A percentile compares a stretch with the other conserved stretches of the same genome.
These are phyloP conservation scores for Vaccinium vitisidaea DNA, from an alignment of 148 eudicot genomes.

Conservation along the genomic window DNA sequence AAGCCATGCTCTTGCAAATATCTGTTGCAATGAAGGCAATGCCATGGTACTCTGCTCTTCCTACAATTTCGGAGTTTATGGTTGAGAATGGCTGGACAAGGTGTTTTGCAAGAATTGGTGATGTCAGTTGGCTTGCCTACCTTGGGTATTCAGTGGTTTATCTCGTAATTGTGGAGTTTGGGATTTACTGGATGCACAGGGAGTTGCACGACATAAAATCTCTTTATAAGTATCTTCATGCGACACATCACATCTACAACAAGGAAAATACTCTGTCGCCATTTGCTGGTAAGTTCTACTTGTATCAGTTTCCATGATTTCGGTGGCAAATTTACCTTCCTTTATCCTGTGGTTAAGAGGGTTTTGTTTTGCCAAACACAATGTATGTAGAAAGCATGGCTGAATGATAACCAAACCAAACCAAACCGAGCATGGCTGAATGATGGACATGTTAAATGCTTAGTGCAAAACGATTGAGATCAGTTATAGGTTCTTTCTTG, in stretches of 20 bases:
- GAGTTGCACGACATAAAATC: conserved; percentile 84
- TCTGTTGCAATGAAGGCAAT: conserved; percentile 84
- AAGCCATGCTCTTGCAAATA: conserved; percentile 79
- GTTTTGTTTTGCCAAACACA: neutral
- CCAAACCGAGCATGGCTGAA: neutral
- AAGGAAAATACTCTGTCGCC: conserved; percentile 97
- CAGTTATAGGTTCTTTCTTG: neutral
- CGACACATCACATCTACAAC: conserved; percentile 96
- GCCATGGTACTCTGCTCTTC: conserved; percentile 74
- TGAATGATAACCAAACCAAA: neutral
- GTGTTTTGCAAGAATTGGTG: conserved; percentile 60
- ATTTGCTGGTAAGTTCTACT: conserved; percentile 61
- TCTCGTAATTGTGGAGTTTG: conserved; percentile 71
- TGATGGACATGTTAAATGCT: neutral
- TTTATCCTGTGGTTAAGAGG: neutral
- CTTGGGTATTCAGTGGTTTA: conserved; percentile 39
- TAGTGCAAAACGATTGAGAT: neutral
- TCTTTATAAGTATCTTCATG: conserved; percentile 82
- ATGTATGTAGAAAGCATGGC: neutral
- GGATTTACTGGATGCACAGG: conserved; percentile 91
- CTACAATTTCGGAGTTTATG: conserved; percentile 63
- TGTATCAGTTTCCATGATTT: conserved; percentile 12
- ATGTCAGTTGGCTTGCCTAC: conserved; percentile 57
- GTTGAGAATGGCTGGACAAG: conserved; percentile 75
- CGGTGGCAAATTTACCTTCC: neutral